Conservation (phyloP, 371 early-diverging fungal genomes). For the Rhizomucor pusillus region DNA sequence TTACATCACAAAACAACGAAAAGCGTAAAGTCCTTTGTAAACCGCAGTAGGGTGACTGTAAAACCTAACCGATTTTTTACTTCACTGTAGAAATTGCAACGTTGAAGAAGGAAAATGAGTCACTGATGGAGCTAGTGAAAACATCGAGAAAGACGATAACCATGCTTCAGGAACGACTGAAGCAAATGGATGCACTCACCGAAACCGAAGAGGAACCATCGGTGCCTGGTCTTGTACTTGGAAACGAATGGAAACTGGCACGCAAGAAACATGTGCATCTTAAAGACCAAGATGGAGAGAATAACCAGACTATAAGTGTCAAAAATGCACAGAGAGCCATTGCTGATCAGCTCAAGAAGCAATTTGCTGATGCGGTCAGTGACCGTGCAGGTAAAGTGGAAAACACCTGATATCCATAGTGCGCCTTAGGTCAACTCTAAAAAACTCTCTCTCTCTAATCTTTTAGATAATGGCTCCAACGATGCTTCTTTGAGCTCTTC, state of each 20-base stretch:
- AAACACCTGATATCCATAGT: too few species aligned
- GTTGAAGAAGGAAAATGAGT: constrained; percentile 26
- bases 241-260: constrained; percentile 37
- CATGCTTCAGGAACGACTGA: constrained; percentile 33
- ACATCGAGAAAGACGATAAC: constrained; percentile 38
- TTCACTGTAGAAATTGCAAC: neutral
- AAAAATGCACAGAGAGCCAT: too few species aligned
- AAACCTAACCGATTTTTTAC: neutral
- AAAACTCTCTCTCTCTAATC: too few species aligned
- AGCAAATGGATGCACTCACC: constrained; percentile 23
- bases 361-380: too few species aligned
- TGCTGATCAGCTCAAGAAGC: too few species aligned
- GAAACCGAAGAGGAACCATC: constrained; percentile 11
- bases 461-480: too few species aligned
- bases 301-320: too few species aligned
- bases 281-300: too few species aligned
- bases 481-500: too few species aligned
- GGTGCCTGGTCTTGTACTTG: constrained; percentile 27
- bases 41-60: neutral
- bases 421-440: too few species aligned
- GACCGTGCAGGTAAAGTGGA: too few species aligned
- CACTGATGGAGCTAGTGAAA: constrained; percentile 32
- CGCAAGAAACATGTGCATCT: constrained; percentile 5
- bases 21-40: constrained; percentile 8
- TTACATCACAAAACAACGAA: neutral